Percentiles rank a stretch among this genome's conserved stretches.
Evolutionary conservation across 2,329 filamentous ascomycete species (phyloP).

Genomic region (Xylariaceae sp.): DNA sequence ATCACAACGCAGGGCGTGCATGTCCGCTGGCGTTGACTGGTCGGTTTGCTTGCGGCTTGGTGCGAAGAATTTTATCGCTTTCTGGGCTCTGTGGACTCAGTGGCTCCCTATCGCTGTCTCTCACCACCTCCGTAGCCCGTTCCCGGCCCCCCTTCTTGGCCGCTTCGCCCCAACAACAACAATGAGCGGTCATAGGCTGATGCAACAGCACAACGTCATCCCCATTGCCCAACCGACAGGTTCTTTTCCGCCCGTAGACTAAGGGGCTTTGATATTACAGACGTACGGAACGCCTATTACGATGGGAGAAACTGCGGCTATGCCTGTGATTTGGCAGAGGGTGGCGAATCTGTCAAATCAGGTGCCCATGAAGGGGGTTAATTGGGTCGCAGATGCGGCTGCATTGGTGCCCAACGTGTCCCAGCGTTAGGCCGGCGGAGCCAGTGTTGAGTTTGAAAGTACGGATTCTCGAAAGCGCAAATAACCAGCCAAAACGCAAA

Average conservation of each 20-base stretch:
- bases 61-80: conserved; percentile 5
- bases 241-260: not conserved
- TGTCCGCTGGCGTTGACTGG: conserved; percentile 9
- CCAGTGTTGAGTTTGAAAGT: conserved; percentile 16
- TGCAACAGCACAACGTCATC: conserved; percentile 18
- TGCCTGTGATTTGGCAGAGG: conserved; percentile 20
- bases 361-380: conserved; percentile 14
- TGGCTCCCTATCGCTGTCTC: not conserved
- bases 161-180: not conserved
- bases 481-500: conserved; percentile 9
- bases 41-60: conserved; percentile 12
- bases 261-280: not conserved
- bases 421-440: conserved; percentile 16
- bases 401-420: conserved; percentile 29
- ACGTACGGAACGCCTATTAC: not conserved
- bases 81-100: too few species aligned
- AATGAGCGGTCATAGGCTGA: conserved; percentile 9
- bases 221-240: conserved; percentile 19
- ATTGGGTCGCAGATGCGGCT: conserved; percentile 24
- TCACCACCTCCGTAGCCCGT: conserved; percentile 1
- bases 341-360: conserved; percentile 17
- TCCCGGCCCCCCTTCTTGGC: not conserved
- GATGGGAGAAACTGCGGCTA: conserved; percentile 6
- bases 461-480: not conserved
- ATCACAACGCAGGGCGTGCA: conserved; percentile 15